A percentile compares a stretch with the other conserved stretches of the same genome.
phyloP scores from a whole-genome alignment of 495 filamentous ascomycete genomes.

The Lepidopterella palustris region DNA sequence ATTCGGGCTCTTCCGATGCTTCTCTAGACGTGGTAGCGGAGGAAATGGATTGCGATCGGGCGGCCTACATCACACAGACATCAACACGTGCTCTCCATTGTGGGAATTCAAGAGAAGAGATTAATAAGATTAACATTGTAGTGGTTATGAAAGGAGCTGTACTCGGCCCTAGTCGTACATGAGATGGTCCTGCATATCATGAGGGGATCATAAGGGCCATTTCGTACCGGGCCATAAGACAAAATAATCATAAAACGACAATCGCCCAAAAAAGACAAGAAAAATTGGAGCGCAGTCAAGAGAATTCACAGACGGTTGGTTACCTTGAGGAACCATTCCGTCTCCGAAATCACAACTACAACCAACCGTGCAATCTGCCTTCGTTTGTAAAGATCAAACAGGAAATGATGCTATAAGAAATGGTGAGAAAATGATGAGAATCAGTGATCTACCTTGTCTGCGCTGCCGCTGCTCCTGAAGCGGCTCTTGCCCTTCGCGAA shows the following conservation, averaged over 20 bases:
- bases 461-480: conserved; percentile 54
- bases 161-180: conserved; percentile 23
- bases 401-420: background rate
- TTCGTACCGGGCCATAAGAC: background rate
- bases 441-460: conserved; percentile 74
- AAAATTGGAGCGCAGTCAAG: background rate
- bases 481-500: conserved; percentile 82
- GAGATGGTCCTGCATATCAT: background rate
- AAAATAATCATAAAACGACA: background rate
- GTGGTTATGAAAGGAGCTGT: conserved; percentile 7
- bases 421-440: conserved; percentile 34
- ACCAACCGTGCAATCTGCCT: conserved; percentile 7
- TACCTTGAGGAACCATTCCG: background rate
- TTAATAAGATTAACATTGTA: conserved; percentile 17
- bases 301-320: background rate
- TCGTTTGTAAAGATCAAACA: conserved; percentile 3
- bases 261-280: background rate
- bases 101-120: conserved; percentile 7
- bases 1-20: conserved; percentile 20
- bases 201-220: background rate
- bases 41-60: conserved; percentile 7
- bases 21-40: conserved; percentile 11
- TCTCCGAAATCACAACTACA: background rate
- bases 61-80: conserved; percentile 24
- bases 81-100: conserved; percentile 20